Percentiles rank a stretch among this genome's conserved stretches.
These are phyloP conservation scores for Mycena kentingensis DNA, from an alignment of 768 basidiomycete species.

Conservation along the genomic window DNA sequence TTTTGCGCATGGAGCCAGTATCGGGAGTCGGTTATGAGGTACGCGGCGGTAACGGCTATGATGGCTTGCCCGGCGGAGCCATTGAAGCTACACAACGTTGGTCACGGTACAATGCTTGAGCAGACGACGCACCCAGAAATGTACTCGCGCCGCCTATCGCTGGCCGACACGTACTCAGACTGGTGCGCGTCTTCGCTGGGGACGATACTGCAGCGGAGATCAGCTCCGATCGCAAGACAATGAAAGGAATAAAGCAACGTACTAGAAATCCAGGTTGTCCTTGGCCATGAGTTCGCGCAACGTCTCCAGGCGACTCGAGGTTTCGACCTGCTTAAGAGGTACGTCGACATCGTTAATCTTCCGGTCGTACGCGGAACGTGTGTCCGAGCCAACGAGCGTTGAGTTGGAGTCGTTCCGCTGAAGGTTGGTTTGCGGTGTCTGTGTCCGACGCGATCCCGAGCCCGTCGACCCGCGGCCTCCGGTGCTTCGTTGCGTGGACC, in stretches of 20 bases:
- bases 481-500: constrained; percentile 31
- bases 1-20: constrained; percentile 81
- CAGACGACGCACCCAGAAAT: constrained; percentile 61
- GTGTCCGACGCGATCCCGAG: constrained; percentile 15
- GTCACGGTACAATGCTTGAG: constrained; percentile 22
- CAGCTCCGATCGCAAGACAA: constrained; percentile 1
- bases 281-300: constrained; percentile 67
- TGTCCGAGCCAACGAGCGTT: constrained; percentile 61
- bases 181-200: constrained; percentile 83
- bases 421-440: constrained; percentile 37
- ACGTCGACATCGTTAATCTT: constrained; percentile 68
- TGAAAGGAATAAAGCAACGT: constrained; percentile 32
- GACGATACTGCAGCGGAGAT: constrained; percentile 65
- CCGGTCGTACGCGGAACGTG: constrained; percentile 58
- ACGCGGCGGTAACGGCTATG: constrained; percentile 65
- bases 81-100: constrained; percentile 49
- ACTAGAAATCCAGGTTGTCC: constrained; percentile 77
- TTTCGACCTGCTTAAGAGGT: constrained; percentile 56
- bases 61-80: constrained; percentile 75
- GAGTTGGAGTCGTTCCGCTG: constrained; percentile 65
- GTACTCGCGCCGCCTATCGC: constrained; percentile 78
- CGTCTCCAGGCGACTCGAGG: constrained; percentile 58
- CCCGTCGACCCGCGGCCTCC: constrained; percentile 30
- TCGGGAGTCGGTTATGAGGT: constrained; percentile 77
- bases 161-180: constrained; percentile 77